Conservation (phyloP, 192 early-diverging fungal species). For the Coemansia sp. region DNA sequence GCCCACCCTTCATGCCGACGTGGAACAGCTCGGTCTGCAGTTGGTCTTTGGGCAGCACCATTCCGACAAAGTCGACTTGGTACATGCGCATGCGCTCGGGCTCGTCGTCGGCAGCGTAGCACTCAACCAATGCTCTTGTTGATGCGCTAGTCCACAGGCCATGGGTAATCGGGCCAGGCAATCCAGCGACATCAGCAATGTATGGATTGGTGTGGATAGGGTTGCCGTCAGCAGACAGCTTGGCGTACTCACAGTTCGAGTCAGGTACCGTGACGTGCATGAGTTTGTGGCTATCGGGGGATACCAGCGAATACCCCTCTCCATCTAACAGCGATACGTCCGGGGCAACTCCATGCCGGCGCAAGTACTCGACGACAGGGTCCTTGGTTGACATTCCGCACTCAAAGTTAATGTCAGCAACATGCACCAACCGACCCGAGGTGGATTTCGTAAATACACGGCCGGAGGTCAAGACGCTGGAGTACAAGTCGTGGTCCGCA, state of each 20-base stretch:
- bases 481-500: conserved; percentile 61
- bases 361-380: conserved; percentile 83
- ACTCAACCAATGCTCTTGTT: conserved; percentile 89
- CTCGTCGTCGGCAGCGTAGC: conserved; percentile 84
- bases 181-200: conserved; percentile 84
- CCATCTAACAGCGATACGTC: conserved; percentile 74
- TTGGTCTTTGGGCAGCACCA: conserved; percentile 88
- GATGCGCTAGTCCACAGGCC: conserved; percentile 96
- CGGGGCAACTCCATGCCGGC: conserved; percentile 68
- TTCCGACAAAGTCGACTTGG: conserved; percentile 81
- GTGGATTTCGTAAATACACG: conserved; percentile 57
- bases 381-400: conserved; percentile 72
- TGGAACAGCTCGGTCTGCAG: conserved; percentile 85
- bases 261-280: conserved; percentile 56
- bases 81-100: conserved; percentile 83
- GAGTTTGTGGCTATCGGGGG: neutral
- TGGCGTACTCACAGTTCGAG: conserved; percentile 82
- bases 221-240: conserved; percentile 82
- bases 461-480: conserved; percentile 73
- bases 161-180: conserved; percentile 93
- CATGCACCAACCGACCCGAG: conserved; percentile 66
- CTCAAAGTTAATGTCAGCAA: conserved; percentile 78
- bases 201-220: conserved; percentile 95
- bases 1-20: conserved; percentile 89
- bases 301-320: conserved; percentile 58